Percentiles rank a stretch among this genome's conserved stretches.
These are phyloP conservation scores for Dendrobium nobile DNA, from an alignment of 106 monocot species.

Conservation along the genomic window DNA sequence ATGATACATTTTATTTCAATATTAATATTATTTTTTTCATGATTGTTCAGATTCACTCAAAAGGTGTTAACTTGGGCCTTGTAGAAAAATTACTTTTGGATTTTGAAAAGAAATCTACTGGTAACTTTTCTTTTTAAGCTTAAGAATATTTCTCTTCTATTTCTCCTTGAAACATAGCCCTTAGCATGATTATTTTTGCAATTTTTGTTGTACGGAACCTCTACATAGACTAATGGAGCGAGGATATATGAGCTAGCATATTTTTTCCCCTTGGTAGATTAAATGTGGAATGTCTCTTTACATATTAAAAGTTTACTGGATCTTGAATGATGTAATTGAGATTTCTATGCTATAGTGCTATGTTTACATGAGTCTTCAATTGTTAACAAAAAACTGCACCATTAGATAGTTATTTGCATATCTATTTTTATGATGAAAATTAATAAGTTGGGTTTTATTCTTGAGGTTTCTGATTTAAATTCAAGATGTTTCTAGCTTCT, in stretches of 20 bases:
- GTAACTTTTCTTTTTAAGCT: conserved; percentile 20
- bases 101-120: conserved; percentile 24
- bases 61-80: conserved; percentile 59
- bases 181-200: neutral
- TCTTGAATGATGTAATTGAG: neutral
- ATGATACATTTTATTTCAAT: neutral
- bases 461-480: neutral
- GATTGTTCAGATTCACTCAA: conserved; percentile 65
- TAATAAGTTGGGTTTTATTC: neutral
- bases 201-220: neutral
- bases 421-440: neutral
- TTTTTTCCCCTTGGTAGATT: neutral
- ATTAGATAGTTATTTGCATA: neutral
- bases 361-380: neutral
- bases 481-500: neutral
- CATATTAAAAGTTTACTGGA: neutral
- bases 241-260: neutral
- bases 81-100: conserved; percentile 57
- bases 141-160: neutral
- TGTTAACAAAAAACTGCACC: too few species aligned
- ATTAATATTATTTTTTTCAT: conserved; percentile 1
- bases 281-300: too few species aligned
- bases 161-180: neutral
- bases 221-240: neutral
- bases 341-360: neutral